Evolutionary conservation across 768 basidiomycete species (phyloP), one percentile per base, ranked within the genome.

Genomic region (Amanita rimosa): DNA sequence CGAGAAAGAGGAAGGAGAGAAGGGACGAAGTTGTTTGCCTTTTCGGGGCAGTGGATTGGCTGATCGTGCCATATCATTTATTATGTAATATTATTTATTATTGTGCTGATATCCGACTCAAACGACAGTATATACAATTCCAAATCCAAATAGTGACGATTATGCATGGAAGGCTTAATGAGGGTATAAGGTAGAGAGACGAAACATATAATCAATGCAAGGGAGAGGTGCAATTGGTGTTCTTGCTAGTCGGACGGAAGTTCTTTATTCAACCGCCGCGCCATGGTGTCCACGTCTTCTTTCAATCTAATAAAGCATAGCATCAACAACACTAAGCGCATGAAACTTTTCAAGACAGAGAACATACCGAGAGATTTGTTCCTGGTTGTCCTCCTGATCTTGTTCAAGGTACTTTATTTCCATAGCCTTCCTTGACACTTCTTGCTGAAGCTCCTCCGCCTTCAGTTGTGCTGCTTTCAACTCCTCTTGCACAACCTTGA

Each of bases 401-500:
- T 80, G 76, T 59, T 87, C 86, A 49, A 87, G 71, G 63, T 81
- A 85, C 54, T 78, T 72, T 40, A 90, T 83, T 65, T 91, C 89
- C 85, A 91, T 82, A 50, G 73, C 72, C 63, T 87, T 88, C 52
- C 83, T 73, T 4, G 66, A 70, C 46, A 85, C 65, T 53, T 85
- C 80, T 50, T 74, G 68, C 56, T 80, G 70, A 39, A 82, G 66
- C 44, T 80, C 79, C 16, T 69, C 67, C 34, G 76, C 67, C 58
- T 70, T 76, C 22, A 58, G 52, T 49, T 71, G 64, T 10, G 78
- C 67, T 8, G 62, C 64, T 31, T 82, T 79, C 6, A 88, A 69
- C 57, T 87, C 74, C 31, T 74, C 73, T 57, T 65, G 72, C 44
- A 83, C 47, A 34, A 55, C 67, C 55, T 75, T 76, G 42, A 79